These are phyloP conservation scores for Myxozyma udenii DNA, from an alignment of 805 yeast genomes.

Conservation along the genomic window DNA sequence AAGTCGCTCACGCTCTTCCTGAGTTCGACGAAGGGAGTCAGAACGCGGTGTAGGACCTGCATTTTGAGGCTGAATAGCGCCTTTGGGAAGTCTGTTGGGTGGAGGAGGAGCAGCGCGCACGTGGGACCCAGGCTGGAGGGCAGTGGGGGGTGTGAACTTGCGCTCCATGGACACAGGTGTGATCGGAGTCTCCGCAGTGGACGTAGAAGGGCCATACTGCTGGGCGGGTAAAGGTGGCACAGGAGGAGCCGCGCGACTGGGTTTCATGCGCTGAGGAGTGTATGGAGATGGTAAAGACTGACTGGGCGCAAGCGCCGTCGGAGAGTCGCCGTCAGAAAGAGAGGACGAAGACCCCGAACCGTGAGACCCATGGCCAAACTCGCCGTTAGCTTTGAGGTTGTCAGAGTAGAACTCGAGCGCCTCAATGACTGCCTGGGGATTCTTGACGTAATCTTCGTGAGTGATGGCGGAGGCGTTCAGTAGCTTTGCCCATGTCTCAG, in stretches of 20 bases:
- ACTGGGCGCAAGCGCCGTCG: constrained; percentile 27
- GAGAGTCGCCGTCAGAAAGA: constrained; percentile 2
- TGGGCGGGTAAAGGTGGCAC: neutral
- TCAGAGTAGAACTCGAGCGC: constrained; percentile 72
- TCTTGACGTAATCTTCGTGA: constrained; percentile 78
- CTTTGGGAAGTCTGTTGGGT: neutral
- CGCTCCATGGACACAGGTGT: constrained; percentile 3
- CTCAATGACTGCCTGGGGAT: constrained; percentile 92
- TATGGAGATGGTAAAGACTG: constrained; percentile 8
- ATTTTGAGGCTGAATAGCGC: neutral
- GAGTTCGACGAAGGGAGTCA: neutral
- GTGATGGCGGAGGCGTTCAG: constrained; percentile 84
- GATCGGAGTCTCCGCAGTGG: neutral
- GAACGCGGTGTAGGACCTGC: neutral
- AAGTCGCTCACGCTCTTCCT: neutral
- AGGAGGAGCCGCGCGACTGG: constrained; percentile 9
- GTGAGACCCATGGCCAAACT: constrained; percentile 15
- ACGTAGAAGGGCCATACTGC: constrained; percentile 4
- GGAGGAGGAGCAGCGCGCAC: constrained; percentile 16
- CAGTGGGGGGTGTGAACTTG: neutral
- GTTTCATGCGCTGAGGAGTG: constrained; percentile 6
- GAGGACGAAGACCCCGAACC: constrained; percentile 9
- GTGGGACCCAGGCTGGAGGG: constrained; percentile 5
- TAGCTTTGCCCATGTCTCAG: constrained; percentile 86
- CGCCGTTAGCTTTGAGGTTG: constrained; percentile 31